Evolutionary conservation across 768 basidiomycete genomes (phyloP), one percentile per base, ranked within the genome.

Genomic region (Galerina sulciceps): DNA sequence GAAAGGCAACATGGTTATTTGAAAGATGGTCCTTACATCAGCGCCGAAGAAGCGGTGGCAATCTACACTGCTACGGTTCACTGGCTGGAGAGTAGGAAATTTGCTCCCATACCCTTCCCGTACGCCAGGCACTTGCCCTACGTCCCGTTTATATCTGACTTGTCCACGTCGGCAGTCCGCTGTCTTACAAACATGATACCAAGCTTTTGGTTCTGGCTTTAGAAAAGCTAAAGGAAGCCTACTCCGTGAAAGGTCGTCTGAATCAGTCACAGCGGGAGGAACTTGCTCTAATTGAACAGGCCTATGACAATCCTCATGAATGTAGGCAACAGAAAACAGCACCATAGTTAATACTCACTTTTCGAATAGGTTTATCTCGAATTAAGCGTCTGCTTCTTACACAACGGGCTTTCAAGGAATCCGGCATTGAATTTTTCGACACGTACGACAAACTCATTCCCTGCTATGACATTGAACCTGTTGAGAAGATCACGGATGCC

Each of bases 401-500:
- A 0, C 97, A 99, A 73, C 91, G 97, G 45, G 94, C 96, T 1
- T 99, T 99, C 86, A 99, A 99, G 78, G 97, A 99, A 72, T 79
- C 95, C 20, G 97, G 97, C 10, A 97, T 99, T 60, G 93, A 94
- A 74, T 96, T 95, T 75, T 96, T 95, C 74, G 95, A 97, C 67
- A 97, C 95, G 0, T 96, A 99, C 68, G 95, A 98, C 81, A 98
- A 96, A 74, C 85, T 99, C 67, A 98, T 99, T 67, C 95, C 96
- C 22, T 98, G 95, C 71, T 99, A 99, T 71, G 96, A 99, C 67
- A 99, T 99, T 61, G 97, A 99, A 72, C 97, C 97, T 0, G 94
- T 99, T 14, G 97, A 99, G 81, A 99, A 99, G 86, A 99, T 99
- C 64, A 99, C 97, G 23, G 97, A 99, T 74, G 97, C 97, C 36